These are phyloP conservation scores for Chaetomium globosum DNA, from an alignment of 2,329 filamentous ascomycete species.

Conservation along the genomic window DNA sequence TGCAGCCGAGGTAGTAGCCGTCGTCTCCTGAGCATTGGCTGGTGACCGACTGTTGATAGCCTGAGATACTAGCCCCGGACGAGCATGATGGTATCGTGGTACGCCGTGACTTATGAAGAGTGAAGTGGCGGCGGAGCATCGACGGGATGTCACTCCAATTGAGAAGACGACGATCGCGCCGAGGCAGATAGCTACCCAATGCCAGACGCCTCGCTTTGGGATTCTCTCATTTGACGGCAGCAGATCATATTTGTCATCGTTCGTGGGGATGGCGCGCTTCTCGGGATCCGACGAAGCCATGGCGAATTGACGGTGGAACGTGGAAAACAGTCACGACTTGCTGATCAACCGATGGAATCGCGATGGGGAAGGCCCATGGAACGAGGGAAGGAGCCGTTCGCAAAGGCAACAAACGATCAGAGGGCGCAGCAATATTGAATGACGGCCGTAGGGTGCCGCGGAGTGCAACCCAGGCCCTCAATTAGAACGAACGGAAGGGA, in stretches of 20 bases:
- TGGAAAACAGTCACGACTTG: background rate
- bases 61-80: background rate
- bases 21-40: conserved; percentile 1
- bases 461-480: conserved; percentile 3
- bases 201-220: conserved; percentile 2
- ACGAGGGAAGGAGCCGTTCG: background rate
- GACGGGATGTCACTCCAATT: conserved; percentile 1
- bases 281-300: conserved; percentile 25
- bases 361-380: conserved; percentile 2
- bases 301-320: background rate
- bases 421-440: background rate
- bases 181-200: conserved; percentile 11
- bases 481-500: conserved; percentile 3
- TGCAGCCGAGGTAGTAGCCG: conserved; percentile 33
- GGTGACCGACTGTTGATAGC: conserved; percentile 12
- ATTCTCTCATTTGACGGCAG: background rate
- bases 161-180: conserved; percentile 12
- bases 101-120: background rate
- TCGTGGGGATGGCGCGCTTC: conserved; percentile 17
- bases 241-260: background rate
- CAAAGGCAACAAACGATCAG: background rate
- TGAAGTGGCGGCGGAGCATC: background rate
- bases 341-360: conserved; percentile 2
- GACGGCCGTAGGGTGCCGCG: conserved; percentile 2
- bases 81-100: background rate